Conservation (phyloP, 306 rosid genomes). For the Corylus heterophylla region DNA sequence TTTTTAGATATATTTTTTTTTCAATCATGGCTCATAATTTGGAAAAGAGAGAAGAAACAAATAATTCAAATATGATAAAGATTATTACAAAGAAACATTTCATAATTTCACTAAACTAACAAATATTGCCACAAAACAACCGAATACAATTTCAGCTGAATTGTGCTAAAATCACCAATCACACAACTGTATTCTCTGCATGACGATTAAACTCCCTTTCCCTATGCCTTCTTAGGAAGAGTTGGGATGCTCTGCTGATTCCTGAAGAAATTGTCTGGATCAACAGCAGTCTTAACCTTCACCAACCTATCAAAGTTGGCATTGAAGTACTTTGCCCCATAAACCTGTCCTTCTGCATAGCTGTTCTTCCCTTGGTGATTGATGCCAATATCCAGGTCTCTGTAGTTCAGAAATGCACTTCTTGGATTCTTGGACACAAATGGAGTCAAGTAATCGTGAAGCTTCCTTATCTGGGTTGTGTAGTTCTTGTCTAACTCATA, state of each 20-base stretch:
- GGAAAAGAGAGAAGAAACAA: no score
- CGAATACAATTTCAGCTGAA: no score
- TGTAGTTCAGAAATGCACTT: conserved; percentile 32
- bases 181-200: no score
- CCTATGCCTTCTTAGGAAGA: conserved; percentile 14
- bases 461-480: conserved; percentile 17
- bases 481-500: conserved; percentile 8
- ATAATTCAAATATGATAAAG: no score
- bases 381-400: conserved; percentile 33
- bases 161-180: no score
- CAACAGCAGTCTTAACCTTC: conserved; percentile 29
- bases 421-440: conserved; percentile 40
- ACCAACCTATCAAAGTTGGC: conserved; percentile 35
- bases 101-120: no score
- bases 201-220: neutral
- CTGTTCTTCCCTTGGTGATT: conserved; percentile 2
- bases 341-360: conserved; percentile 21
- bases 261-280: conserved; percentile 38
- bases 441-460: conserved; percentile 27
- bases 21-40: no score
- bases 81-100: no score
- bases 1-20: no score
- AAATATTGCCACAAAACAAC: no score
- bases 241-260: conserved; percentile 41
- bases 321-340: conserved; percentile 34